These are phyloP conservation scores for Lentinula boryana DNA, from an alignment of 768 basidiomycete genomes.

Conservation along the genomic window DNA sequence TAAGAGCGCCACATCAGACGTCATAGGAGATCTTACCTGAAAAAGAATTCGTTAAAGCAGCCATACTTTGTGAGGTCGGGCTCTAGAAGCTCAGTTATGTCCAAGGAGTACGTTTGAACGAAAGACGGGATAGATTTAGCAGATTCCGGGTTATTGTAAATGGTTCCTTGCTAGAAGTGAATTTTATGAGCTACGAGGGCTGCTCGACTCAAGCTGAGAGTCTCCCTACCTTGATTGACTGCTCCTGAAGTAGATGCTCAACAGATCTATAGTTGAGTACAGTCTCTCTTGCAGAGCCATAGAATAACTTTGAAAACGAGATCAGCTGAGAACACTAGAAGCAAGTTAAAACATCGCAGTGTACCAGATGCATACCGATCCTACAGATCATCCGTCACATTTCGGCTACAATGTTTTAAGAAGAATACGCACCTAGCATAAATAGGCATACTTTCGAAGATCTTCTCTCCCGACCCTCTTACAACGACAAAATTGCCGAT, in stretches of 20 bases:
- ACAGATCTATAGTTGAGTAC: conserved; percentile 42
- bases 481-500: conserved; percentile 54
- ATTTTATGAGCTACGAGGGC: background rate
- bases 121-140: conserved; percentile 49
- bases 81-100: conserved; percentile 53
- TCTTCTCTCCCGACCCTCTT: conserved; percentile 38
- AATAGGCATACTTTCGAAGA: conserved; percentile 74
- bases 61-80: conserved; percentile 57
- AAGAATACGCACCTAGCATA: conserved; percentile 38
- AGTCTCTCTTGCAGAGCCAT: conserved; percentile 44
- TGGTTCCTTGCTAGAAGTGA: conserved; percentile 39
- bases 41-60: conserved; percentile 80
- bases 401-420: conserved; percentile 6
- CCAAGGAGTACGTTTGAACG: conserved; percentile 47
- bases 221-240: conserved; percentile 43
- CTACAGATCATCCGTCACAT: conserved; percentile 13
- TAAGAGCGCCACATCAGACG: background rate
- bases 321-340: background rate
- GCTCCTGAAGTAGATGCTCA: conserved; percentile 44
- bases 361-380: conserved; percentile 64
- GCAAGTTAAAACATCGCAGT: background rate
- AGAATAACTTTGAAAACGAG: conserved; percentile 35
- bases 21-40: conserved; percentile 25
- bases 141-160: conserved; percentile 50
- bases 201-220: background rate